Evolutionary conservation across 176 grass and related monocot species (phyloP).

Genomic region (Rhipidocladum racemiflorum): DNA sequence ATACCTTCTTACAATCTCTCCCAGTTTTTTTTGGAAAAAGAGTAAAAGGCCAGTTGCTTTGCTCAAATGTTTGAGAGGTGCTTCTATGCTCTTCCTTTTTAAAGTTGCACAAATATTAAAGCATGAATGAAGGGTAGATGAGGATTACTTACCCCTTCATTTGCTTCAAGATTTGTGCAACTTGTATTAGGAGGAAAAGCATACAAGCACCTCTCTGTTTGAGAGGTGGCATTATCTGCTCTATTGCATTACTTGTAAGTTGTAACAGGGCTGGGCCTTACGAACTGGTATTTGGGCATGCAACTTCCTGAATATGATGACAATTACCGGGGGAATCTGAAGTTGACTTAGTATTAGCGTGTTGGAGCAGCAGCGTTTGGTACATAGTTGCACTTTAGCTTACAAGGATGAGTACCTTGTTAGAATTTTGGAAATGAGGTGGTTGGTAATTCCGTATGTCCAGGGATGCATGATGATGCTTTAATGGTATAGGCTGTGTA

Average conservation of each 20-base stretch:
- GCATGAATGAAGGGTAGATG: too few relatives aligned
- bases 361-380: not conserved
- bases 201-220: too few relatives aligned
- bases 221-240: not conserved
- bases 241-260: not conserved
- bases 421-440: constrained; percentile 4
- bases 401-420: not conserved
- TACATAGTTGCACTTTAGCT: not conserved
- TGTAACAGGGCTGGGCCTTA: not conserved
- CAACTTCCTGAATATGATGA: not conserved
- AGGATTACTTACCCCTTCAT: too few relatives aligned
- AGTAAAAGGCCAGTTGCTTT: not conserved
- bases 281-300: not conserved
- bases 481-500: not conserved
- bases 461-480: not conserved
- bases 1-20: not conserved
- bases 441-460: not conserved
- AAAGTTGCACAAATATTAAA: too few relatives aligned
- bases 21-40: not conserved
- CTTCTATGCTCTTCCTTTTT: too few relatives aligned
- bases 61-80: not conserved
- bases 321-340: not conserved
- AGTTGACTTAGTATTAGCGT: not conserved
- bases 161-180: too few relatives aligned
- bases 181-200: too few relatives aligned